A percentile compares a stretch with the other conserved stretches of the same genome.
phyloP scores from a whole-genome alignment of 2,329 filamentous ascomycete species.

The Elsinoe ampelina region DNA sequence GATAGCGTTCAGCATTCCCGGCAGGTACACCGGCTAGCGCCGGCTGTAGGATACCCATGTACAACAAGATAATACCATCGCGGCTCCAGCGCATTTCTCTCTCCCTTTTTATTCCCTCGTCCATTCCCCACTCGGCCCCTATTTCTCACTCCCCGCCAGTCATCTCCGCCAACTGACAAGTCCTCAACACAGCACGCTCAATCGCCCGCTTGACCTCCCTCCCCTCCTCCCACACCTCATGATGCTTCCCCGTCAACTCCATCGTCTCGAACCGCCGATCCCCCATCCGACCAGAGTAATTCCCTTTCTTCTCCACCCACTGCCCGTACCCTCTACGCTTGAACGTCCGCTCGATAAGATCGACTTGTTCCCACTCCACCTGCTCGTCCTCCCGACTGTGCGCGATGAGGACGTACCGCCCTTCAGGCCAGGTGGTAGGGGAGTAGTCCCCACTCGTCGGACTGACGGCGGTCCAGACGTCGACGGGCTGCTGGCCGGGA shows the following conservation, averaged over 20 bases:
- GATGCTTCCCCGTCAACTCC: constrained; percentile 50
- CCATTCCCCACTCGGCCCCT: no score
- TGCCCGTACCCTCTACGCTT: constrained; percentile 32
- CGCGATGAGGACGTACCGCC: constrained; percentile 34
- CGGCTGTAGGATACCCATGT: constrained; percentile 6
- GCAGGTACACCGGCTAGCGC: not conserved
- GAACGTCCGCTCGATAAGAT: constrained; percentile 46
- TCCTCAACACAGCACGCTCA: not conserved
- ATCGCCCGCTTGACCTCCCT: constrained; percentile 35
- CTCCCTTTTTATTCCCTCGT: no score
- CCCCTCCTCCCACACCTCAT: constrained; percentile 55
- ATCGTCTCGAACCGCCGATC: constrained; percentile 24
- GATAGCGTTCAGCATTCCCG: not conserved
- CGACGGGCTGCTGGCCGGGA: constrained; percentile 44
- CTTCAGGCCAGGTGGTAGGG: constrained; percentile 30
- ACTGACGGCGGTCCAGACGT: constrained; percentile 46
- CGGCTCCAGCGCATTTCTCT: no score
- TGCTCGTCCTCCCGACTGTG: constrained; percentile 41
- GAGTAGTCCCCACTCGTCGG: constrained; percentile 42
- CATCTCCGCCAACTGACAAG: not conserved
- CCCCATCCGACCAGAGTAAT: constrained; percentile 22
- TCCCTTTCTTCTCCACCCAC: constrained; percentile 22
- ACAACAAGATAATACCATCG: not conserved
- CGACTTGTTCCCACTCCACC: constrained; percentile 48
- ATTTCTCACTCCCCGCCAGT: no score